Evolutionary conservation across 805 yeast species (phyloP).

Genomic region (Maudiozyma turicensis): DNA sequence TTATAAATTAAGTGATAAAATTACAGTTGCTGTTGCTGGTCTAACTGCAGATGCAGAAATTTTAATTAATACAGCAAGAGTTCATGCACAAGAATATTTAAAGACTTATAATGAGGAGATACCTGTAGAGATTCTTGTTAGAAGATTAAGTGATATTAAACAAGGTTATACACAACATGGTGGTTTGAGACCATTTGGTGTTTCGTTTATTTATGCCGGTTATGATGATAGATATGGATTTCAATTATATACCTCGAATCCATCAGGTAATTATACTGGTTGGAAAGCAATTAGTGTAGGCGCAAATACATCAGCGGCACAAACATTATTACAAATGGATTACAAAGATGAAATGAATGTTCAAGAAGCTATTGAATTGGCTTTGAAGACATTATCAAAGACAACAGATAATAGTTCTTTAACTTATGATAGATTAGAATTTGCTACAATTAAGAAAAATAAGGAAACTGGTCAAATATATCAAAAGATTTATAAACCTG

Average conservation of each 20-base stretch:
- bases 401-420: slow-evolving; percentile 85
- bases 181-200: slow-evolving; percentile 97
- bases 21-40: slow-evolving; percentile 94
- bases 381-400: slow-evolving; percentile 83
- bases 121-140: slow-evolving; percentile 87
- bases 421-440: slow-evolving; percentile 84
- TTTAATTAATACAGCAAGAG: slow-evolving; percentile 78
- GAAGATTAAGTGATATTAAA: slow-evolving; percentile 81
- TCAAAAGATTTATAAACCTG: slow-evolving; percentile 71
- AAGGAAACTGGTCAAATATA: slow-evolving; percentile 43
- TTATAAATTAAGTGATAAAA: slow-evolving; percentile 72
- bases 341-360: slow-evolving; percentile 71
- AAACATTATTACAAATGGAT: slow-evolving; percentile 89
- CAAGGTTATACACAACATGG: slow-evolving; percentile 99
- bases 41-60: slow-evolving; percentile 95
- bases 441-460: slow-evolving; percentile 62
- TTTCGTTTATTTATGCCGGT: slow-evolving; percentile 92
- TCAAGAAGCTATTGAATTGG: slow-evolving; percentile 74
- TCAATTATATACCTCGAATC: slow-evolving; percentile 91
- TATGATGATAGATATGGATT: slow-evolving; percentile 82
- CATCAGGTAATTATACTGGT: slow-evolving; percentile 95
- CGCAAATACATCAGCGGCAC: slow-evolving; percentile 93
- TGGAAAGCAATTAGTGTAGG: slow-evolving; percentile 98
- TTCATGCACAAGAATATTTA: slow-evolving; percentile 72
- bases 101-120: slow-evolving; percentile 84